These are phyloP conservation scores for Alternaria triticina DNA, from an alignment of 2,329 filamentous ascomycete genomes.

Conservation along the genomic window DNA sequence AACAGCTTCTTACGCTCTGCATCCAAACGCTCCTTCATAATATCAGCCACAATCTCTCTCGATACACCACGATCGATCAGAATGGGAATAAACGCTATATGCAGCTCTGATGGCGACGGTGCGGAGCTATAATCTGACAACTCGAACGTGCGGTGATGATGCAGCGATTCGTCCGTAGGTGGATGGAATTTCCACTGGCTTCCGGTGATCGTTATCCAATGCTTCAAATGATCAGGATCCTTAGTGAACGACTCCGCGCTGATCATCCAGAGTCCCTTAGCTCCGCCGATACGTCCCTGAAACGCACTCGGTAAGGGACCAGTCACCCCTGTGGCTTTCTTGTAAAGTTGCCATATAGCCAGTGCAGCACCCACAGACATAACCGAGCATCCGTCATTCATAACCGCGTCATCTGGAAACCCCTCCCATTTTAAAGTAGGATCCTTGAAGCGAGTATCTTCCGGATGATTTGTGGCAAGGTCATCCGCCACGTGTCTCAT, in stretches of 20 bases:
- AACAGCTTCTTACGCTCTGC: too few relatives aligned
- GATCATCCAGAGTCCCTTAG: constrained; percentile 78
- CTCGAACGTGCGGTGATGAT: constrained; percentile 69
- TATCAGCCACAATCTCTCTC: constrained; percentile 52
- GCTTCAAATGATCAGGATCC: constrained; percentile 49
- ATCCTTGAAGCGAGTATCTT: constrained; percentile 49
- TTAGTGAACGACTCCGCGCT: constrained; percentile 57
- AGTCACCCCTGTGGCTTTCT: constrained; percentile 63
- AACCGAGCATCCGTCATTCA: constrained; percentile 64
- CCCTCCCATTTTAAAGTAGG: constrained; percentile 27
- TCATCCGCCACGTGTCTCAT: constrained; percentile 41
- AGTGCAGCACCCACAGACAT: constrained; percentile 68
- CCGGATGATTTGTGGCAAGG: constrained; percentile 39
- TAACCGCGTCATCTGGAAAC: constrained; percentile 32
- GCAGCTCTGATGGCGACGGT: constrained; percentile 63
- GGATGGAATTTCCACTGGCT: constrained; percentile 73
- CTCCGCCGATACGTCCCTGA: constrained; percentile 73
- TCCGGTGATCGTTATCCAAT: constrained; percentile 69
- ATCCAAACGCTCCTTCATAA: constrained; percentile 59
- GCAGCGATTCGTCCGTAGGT: constrained; percentile 55
- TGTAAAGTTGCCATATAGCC: constrained; percentile 59
- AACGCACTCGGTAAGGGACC: constrained; percentile 70
- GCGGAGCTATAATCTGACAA: constrained; percentile 59
- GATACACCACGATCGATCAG: constrained; percentile 65
- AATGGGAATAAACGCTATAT: constrained; percentile 73